Conservation (phyloP, 2,329 filamentous ascomycete genomes). For the Amylocarpus encephaloides region DNA sequence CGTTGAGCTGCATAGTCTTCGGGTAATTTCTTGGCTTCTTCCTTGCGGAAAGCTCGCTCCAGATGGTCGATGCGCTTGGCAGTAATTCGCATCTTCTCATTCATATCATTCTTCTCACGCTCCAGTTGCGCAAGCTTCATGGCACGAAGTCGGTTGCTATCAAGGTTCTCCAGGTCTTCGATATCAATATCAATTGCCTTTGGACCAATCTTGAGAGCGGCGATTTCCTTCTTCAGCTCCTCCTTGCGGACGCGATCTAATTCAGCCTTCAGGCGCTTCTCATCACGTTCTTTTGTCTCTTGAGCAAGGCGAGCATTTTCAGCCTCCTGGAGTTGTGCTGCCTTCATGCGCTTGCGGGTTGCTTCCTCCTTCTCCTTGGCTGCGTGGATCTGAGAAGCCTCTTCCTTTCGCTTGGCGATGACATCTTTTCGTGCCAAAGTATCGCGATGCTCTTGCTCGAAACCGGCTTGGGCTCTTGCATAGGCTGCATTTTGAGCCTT, state of each 20-base stretch:
- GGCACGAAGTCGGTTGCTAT: constrained; percentile 82
- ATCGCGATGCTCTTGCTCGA: constrained; percentile 85
- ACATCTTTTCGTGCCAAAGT: constrained; percentile 79
- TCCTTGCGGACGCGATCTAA: constrained; percentile 84
- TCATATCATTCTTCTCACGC: constrained; percentile 95
- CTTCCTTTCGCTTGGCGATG: constrained; percentile 96
- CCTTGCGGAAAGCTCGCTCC: constrained; percentile 92
- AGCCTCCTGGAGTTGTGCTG: constrained; percentile 82
- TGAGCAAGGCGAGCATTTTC: constrained; percentile 85
- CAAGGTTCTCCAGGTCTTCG: constrained; percentile 76
- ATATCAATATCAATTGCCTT: constrained; percentile 72
- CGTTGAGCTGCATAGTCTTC: constrained; percentile 82
- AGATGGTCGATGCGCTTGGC: constrained; percentile 95
- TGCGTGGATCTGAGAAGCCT: constrained; percentile 81
- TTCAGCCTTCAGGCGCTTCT: constrained; percentile 78
- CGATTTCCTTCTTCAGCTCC: constrained; percentile 87
- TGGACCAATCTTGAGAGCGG: constrained; percentile 82
- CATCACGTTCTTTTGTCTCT: constrained; percentile 86
- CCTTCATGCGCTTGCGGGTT: constrained; percentile 75
- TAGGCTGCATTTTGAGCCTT: constrained; percentile 76
- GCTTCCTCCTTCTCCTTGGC: constrained; percentile 90
- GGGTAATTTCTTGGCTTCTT: constrained; percentile 86
- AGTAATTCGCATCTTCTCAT: constrained; percentile 82
- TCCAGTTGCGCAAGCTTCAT: constrained; percentile 95
- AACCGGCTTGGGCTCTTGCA: constrained; percentile 74